Base-by-base conservation (phyloP, 2,329 filamentous ascomycete genomes). In the Aspergillus ochraceoroseus region DNA sequence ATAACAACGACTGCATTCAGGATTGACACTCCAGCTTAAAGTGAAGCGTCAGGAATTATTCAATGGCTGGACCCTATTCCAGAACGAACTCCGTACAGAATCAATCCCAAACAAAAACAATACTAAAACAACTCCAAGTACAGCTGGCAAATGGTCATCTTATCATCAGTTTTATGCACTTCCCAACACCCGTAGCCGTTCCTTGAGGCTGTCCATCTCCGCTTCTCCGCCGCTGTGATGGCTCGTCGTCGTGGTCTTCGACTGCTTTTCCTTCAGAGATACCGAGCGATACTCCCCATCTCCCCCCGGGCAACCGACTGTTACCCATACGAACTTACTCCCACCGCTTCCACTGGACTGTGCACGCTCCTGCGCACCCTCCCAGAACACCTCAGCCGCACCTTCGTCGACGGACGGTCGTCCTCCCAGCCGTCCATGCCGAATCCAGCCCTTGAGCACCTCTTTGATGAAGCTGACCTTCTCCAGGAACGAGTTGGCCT, bases 241-340 rank as follows among this genome's bases (percentile, higher is more conserved):
- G 15, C 18, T 38, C 22, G 23, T 20, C 20, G 45, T 48, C 30
- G 53, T 59, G 19, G n/a, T n/a, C n/a, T n/a, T n/a, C n/a, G n/a
- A n/a, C n/a, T n/a, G n/a, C n/a, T n/a, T n/a, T n/a, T 52, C 52
- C 17, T 62, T 65, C 11, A 67, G 40, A 14, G 60, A 55, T 12
- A 67, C 47, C 2, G 64, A 65, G n/a, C 61, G 57, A 46, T 69
- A 69, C 17, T 66, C 59, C 2, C 60, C 64, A 56, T 73, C 70
- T 15, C 70, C 70, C 38, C 68, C 69, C 14, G 64, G 66, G 13
- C 68, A 66, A 5, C 70, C 70, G 11, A 73, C 69, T 0, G 69
- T 71, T 15, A 72, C 70, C 70, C 74, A 76, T 40, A 70, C 70
- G 30, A 73, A 68, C 53, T 74, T 74, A 3, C 57, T 70, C 62